Evolutionary conservation across 176 grass and related monocot genomes (phyloP).

Genomic region (Elymus sibiricus): DNA sequence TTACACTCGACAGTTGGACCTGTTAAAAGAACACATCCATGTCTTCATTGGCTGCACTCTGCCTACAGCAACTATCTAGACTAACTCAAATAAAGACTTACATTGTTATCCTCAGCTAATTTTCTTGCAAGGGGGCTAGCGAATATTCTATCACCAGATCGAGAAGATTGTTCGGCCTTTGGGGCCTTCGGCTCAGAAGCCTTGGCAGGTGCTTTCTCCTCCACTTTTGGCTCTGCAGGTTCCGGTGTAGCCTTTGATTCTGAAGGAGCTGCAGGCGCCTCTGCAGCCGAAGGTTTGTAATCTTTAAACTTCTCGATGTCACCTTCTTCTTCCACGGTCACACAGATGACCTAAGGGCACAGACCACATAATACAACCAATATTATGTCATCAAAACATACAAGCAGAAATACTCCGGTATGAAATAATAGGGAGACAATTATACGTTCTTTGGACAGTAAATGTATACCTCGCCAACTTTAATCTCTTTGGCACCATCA

Average conservation of each 20-base stretch:
- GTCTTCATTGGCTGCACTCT: not conserved
- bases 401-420: not conserved
- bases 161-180: slow-evolving; percentile 57
- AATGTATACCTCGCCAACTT: slow-evolving; percentile 83
- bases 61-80: not conserved
- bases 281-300: slow-evolving; percentile 65
- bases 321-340: slow-evolving; percentile 88
- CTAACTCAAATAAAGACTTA: slow-evolving; percentile 12
- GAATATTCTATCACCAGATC: slow-evolving; percentile 66
- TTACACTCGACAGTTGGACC: slow-evolving; percentile 72
- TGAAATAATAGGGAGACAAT: not conserved
- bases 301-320: slow-evolving; percentile 86
- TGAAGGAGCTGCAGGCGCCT: no score
- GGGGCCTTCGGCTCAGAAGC: slow-evolving; percentile 47
- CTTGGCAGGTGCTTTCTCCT: slow-evolving; percentile 28
- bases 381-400: not conserved
- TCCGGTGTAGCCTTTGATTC: slow-evolving; percentile 24
- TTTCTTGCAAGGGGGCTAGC: slow-evolving; percentile 86
- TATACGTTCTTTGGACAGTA: slow-evolving; percentile 8
- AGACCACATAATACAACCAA: not conserved
- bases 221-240: no score
- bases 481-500: slow-evolving; percentile 86
- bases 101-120: slow-evolving; percentile 90
- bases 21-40: slow-evolving; percentile 10
- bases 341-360: slow-evolving; percentile 54